Evolutionary conservation across 306 rosid genomes (phyloP), one percentile per base, ranked within the genome.

Genomic region (Spatholobus suberectus): DNA sequence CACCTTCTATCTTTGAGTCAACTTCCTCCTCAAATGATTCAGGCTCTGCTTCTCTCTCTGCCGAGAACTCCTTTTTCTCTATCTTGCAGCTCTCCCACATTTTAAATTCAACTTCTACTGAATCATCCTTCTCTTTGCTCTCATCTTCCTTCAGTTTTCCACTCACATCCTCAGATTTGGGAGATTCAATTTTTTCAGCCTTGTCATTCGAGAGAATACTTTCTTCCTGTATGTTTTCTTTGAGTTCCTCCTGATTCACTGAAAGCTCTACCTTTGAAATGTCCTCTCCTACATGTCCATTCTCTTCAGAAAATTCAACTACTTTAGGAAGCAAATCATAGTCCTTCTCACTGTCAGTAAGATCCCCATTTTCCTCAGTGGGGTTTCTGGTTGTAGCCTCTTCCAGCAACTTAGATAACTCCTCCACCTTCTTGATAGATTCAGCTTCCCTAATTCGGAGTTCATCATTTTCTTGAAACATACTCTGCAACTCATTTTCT

Each of bases 61-160:
- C 98, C 0, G 92, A 93, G 86, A 92, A 92, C 80, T 96, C 99
- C 84, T 93, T 95, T 94, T 93, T 96, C 86, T 96, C 99, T 72
- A 96, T 96, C 84, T 89, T 91, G 92, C 94, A 92, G 88, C 96
- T 92, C 86, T 94, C 98, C 98, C 98, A 91, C 98, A 94, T 94
- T 84, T 94, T 87, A 79, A 67, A 91, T 82, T 89, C 96, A 27
- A 82, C 96, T 84, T 92, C 87, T 8, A 79, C 90, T 0, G 89
- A 82, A 11, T 89, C 93, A 13, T 91, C 96, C 55, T 90, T 92
- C 61, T 72, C 92, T 77, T 88, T 90, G 68, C 17, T 81, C 77
- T 66, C 88, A 26, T 87, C 89, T 81, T 86, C 96, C 79, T 84
- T 85, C 23, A 86, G 62, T 54, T 90, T 89, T 47, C 90, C 94